These are phyloP conservation scores for Eustoma russellianum DNA, from an alignment of 257 asterid genomes.

Conservation along the genomic window DNA sequence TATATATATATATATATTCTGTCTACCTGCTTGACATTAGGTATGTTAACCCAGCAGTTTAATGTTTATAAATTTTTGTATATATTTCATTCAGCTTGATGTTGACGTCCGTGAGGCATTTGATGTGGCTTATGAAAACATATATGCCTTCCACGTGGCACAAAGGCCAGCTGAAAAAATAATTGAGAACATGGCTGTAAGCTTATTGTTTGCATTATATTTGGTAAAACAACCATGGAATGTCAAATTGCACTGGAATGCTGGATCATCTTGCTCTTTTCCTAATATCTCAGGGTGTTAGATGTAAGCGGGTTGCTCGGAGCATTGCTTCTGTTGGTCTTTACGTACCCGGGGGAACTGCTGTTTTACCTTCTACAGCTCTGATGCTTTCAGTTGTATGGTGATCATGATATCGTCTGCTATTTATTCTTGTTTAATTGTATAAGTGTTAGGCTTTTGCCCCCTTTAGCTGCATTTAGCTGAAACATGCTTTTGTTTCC, in stretches of 20 bases:
- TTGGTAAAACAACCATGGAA: not conserved
- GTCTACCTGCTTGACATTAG: not conserved
- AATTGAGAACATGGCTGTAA: conserved; percentile 87
- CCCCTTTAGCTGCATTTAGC: not conserved
- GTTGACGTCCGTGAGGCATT: conserved; percentile 77
- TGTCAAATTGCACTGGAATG: not conserved
- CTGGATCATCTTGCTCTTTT: conserved; percentile 10
- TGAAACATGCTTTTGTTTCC: conserved; percentile 14
- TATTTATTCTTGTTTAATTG: conserved; percentile 9
- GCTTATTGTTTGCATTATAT: conserved; percentile 6
- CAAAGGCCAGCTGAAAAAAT: conserved; percentile 75
- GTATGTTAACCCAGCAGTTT: not conserved
- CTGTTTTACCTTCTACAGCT: conserved; percentile 97
- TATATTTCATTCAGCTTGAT: conserved; percentile 49
- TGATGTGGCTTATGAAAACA: conserved; percentile 89
- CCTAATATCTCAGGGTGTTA: conserved; percentile 63
- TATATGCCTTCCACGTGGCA: conserved; percentile 79
- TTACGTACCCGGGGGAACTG: conserved; percentile 99
- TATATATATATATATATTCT: too few relatives aligned
- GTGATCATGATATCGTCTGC: conserved; percentile 18
- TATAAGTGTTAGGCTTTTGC: conserved; percentile 6
- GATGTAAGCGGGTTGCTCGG: conserved; percentile 88
- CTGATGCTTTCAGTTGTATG: conserved; percentile 95
- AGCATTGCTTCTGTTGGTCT: conserved; percentile 91
- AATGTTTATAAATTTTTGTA: too few relatives aligned